phyloP scores from a whole-genome alignment of 148 eudicot genomes.

The Dysphania ambrosioides region DNA sequence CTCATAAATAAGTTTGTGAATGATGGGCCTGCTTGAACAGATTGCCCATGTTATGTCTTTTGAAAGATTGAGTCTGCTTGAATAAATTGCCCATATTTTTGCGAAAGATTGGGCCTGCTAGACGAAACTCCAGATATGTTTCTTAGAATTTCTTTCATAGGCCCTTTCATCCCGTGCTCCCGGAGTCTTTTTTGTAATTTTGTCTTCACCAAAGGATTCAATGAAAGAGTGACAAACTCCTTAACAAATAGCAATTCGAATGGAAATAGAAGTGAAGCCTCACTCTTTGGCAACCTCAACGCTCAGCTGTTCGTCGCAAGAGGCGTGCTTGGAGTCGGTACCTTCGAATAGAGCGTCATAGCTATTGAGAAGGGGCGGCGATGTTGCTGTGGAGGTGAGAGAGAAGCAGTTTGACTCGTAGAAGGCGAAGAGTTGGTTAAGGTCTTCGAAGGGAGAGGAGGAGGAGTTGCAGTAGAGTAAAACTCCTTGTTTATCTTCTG shows the following conservation, averaged over 20 bases:
- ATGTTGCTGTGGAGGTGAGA: constrained; percentile 62
- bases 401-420: constrained; percentile 82
- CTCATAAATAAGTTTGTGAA: too few species aligned
- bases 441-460: too few species aligned
- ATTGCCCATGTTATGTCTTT: too few species aligned
- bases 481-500: constrained; percentile 48
- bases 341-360: constrained; percentile 54
- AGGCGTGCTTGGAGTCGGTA: constrained; percentile 91
- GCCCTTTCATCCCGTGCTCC: too few species aligned
- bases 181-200: too few species aligned
- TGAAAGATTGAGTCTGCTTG: too few species aligned
- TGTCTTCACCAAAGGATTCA: constrained; percentile 57
- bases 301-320: constrained; percentile 56
- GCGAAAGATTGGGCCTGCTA: too few species aligned
- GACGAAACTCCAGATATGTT: too few species aligned
- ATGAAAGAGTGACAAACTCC: constrained; percentile 82
- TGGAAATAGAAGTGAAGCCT: constrained; percentile 81
- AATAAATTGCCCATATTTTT: too few species aligned
- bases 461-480: constrained; percentile 73
- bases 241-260: constrained; percentile 84
- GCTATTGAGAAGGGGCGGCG: constrained; percentile 35
- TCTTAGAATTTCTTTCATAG: too few species aligned
- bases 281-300: constrained; percentile 78
- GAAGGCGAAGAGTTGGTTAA: constrained; percentile 80
- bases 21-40: too few species aligned